Conservation (phyloP, 371 early-diverging fungal species). For the Mortierella sp. region DNA sequence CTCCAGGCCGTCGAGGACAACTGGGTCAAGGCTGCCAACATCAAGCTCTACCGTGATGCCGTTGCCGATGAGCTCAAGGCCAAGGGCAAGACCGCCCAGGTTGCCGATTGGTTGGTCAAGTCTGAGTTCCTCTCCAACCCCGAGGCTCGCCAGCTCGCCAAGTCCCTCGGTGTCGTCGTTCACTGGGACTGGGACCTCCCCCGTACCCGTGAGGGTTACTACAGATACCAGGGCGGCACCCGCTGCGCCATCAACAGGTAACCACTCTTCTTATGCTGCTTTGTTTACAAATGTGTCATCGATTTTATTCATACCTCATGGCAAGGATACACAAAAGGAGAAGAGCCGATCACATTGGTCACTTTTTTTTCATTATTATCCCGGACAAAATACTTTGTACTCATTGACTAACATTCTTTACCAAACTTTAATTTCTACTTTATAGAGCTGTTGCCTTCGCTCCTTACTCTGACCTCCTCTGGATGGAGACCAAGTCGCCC, state of each 20-base stretch:
- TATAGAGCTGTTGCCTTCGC: slow-evolving; percentile 85
- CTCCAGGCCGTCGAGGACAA: slow-evolving; percentile 90
- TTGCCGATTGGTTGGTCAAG: slow-evolving; percentile 69
- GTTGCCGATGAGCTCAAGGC: slow-evolving; percentile 83
- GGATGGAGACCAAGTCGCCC: slow-evolving; percentile 99
- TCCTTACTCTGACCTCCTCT: slow-evolving; percentile 94
- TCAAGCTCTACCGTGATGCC: slow-evolving; percentile 89
- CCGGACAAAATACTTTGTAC: not conserved
- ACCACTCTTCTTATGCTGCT: not conserved
- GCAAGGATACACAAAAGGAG: slow-evolving; percentile 3
- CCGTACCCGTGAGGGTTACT: slow-evolving; percentile 96
- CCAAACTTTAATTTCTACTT: not conserved
- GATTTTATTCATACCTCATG: not conserved
- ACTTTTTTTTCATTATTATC: not conserved
- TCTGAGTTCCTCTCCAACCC: slow-evolving; percentile 79
- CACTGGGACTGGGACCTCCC: slow-evolving; percentile 95
- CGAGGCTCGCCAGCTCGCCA: slow-evolving; percentile 88
- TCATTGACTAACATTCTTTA: not conserved
- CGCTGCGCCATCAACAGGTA: slow-evolving; percentile 89
- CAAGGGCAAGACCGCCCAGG: slow-evolving; percentile 62
- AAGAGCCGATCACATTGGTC: slow-evolving; percentile 2
- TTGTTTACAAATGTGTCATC: not conserved
- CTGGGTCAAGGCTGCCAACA: slow-evolving; percentile 88
- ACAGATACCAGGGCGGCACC: slow-evolving; percentile 96
- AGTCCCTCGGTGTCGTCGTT: slow-evolving; percentile 84